phyloP scores from a whole-genome alignment of 495 filamentous ascomycete species.

The Letharia lupina region DNA sequence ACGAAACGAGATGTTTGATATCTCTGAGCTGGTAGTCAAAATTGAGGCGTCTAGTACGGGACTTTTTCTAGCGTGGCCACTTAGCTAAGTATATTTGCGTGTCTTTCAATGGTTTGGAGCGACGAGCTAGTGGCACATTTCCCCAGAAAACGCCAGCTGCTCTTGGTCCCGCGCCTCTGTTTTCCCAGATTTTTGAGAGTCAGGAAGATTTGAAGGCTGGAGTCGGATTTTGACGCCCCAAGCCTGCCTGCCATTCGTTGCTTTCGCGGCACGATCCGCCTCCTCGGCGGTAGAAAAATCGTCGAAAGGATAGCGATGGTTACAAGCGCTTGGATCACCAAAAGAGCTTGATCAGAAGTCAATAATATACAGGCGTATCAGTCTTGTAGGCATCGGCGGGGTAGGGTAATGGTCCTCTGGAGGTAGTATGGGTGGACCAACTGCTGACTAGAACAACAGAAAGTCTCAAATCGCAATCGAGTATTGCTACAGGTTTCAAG shows the following conservation, averaged over 20 bases:
- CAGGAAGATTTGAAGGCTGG: slow-evolving; percentile 14
- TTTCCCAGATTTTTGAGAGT: slow-evolving; percentile 15
- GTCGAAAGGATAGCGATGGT: slow-evolving; percentile 62
- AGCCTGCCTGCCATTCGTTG: slow-evolving; percentile 35
- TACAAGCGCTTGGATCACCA: slow-evolving; percentile 12
- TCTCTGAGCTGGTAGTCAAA: not conserved
- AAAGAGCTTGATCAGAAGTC: not conserved
- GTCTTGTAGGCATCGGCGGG: too few relatives aligned
- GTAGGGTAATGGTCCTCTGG: too few relatives aligned
- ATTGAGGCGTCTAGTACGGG: not conserved
- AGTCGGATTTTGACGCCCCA: slow-evolving; percentile 43
- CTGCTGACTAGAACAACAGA: too few relatives aligned
- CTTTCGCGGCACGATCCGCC: slow-evolving; percentile 41
- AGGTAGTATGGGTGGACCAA: too few relatives aligned
- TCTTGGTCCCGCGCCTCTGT: slow-evolving; percentile 9
- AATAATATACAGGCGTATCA: too few relatives aligned
- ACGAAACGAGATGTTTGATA: not conserved
- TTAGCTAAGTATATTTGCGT: not conserved
- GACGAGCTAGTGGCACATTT: not conserved
- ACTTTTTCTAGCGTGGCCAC: not conserved
- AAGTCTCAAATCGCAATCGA: too few relatives aligned
- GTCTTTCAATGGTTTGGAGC: not conserved
- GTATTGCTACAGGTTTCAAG: too few relatives aligned
- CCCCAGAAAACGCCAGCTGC: not conserved
- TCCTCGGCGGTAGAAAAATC: slow-evolving; percentile 51